Evolutionary conservation across 2,329 filamentous ascomycete genomes (phyloP).

Genomic region (Xylariomycetidae sp.): DNA sequence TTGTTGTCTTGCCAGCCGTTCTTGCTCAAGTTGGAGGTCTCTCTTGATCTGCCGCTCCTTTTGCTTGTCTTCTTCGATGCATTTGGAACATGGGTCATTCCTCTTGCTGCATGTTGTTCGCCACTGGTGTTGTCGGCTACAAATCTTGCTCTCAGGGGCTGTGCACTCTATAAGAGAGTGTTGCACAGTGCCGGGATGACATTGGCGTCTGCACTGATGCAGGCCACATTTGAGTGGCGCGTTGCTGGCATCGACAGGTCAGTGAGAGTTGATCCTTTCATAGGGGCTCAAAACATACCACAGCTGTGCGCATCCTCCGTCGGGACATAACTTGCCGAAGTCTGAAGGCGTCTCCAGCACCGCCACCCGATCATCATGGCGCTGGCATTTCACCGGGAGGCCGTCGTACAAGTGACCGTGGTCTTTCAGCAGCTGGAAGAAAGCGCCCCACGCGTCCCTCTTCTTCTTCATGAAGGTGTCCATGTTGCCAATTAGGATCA

Average conservation of each 20-base stretch:
- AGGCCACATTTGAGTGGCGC: not conserved
- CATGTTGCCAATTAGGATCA: slow-evolving; percentile 67
- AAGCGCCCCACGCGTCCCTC: slow-evolving; percentile 47
- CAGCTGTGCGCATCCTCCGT: slow-evolving; percentile 18
- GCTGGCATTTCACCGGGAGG: slow-evolving; percentile 16
- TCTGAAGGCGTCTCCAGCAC: slow-evolving; percentile 11
- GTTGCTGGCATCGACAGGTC: not conserved
- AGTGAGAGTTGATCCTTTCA: not conserved
- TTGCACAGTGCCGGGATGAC: too few relatives aligned
- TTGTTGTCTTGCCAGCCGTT: slow-evolving; percentile 36
- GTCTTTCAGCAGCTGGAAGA: slow-evolving; percentile 50
- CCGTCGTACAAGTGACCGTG: slow-evolving; percentile 37
- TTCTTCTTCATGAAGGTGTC: slow-evolving; percentile 61
- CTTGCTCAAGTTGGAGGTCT: slow-evolving; percentile 45
- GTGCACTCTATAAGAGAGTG: too few relatives aligned
- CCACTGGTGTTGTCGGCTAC: too few relatives aligned
- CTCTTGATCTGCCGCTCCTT: slow-evolving; percentile 35
- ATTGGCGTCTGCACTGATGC: too few relatives aligned
- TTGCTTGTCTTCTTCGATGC: slow-evolving; percentile 43
- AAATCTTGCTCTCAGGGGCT: too few relatives aligned
- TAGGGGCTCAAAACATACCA: slow-evolving; percentile 10
- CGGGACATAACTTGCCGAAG: slow-evolving; percentile 16
- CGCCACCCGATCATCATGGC: slow-evolving; percentile 17
- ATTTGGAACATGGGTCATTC: slow-evolving; percentile 42
- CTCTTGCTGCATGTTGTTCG: too few relatives aligned